Conservation (phyloP, 768 basidiomycete genomes). For the Chalciporus sphaerocephalus region DNA sequence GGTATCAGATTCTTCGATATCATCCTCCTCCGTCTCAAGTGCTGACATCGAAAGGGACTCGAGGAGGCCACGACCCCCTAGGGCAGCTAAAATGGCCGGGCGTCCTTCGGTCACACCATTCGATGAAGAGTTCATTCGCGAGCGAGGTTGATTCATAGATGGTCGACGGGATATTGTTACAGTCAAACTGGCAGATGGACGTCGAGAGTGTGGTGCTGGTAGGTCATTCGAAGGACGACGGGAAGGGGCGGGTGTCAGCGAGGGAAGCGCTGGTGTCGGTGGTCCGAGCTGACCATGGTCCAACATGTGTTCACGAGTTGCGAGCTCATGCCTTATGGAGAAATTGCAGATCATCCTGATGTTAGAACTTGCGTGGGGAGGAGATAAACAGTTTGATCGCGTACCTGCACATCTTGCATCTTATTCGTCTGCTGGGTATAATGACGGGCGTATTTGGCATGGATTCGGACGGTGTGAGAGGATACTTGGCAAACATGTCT, state of each 20-base stretch:
- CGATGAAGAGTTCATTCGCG: slow-evolving; percentile 21
- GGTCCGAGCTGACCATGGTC: slow-evolving; percentile 80
- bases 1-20: slow-evolving; percentile 23
- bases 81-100: slow-evolving; percentile 18
- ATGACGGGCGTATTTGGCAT: slow-evolving; percentile 54
- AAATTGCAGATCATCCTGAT: background rate
- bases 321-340: slow-evolving; percentile 68
- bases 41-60: slow-evolving; percentile 51
- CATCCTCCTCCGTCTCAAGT: slow-evolving; percentile 47
- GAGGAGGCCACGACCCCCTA: slow-evolving; percentile 32
- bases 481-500: slow-evolving; percentile 75
- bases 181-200: slow-evolving; percentile 21
- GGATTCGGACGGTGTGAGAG: slow-evolving; percentile 60
- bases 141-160: slow-evolving; percentile 22
- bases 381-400: slow-evolving; percentile 8
- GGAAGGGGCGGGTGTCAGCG: slow-evolving; percentile 45
- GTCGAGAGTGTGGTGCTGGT: slow-evolving; percentile 16
- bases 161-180: slow-evolving; percentile 31
- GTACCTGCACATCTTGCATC: slow-evolving; percentile 90
- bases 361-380: background rate
- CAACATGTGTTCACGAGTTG: slow-evolving; percentile 89
- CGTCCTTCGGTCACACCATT: slow-evolving; percentile 17
- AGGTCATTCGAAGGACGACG: slow-evolving; percentile 37
- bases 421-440: slow-evolving; percentile 58
- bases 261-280: slow-evolving; percentile 49